phyloP scores from a whole-genome alignment of 2,329 filamentous ascomycete genomes.

The Penicillium sp. region DNA sequence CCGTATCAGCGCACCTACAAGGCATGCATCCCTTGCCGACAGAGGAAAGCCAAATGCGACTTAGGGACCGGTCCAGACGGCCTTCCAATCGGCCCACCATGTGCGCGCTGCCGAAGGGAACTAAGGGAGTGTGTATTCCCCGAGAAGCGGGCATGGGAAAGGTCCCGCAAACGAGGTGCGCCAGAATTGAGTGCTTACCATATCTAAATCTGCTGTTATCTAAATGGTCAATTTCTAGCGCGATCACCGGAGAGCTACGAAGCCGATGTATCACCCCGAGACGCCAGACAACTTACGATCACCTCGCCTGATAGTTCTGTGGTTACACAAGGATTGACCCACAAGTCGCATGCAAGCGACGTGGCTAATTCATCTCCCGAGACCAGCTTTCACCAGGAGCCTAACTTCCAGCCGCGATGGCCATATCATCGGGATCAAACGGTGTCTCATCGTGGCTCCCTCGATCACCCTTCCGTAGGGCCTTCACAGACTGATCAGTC shows the following conservation, averaged over 20 bases:
- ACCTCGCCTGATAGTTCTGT: not conserved
- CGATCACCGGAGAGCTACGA: conserved; percentile 15
- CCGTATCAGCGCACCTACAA: conserved; percentile 55
- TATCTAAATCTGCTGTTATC: not conserved
- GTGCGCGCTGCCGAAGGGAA: conserved; percentile 51
- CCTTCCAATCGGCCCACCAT: conserved; percentile 40
- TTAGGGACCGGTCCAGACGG: conserved; percentile 43
- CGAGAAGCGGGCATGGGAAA: conserved; percentile 43
- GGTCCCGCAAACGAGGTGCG: conserved; percentile 36
- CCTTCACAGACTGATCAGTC: conserved; percentile 1
- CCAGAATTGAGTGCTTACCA: conserved; percentile 3
- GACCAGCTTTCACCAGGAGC: not conserved
- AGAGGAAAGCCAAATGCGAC: conserved; percentile 54
- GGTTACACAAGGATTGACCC: not conserved
- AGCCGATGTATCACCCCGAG: conserved; percentile 5
- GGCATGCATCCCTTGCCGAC: conserved; percentile 53
- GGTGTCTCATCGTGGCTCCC: conserved; percentile 13
- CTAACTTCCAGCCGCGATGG: not conserved
- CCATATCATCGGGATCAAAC: conserved; percentile 1
- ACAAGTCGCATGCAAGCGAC: not conserved
- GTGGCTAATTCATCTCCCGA: not conserved
- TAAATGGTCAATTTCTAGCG: conserved; percentile 15
- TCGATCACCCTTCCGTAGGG: not conserved
- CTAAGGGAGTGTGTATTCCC: conserved; percentile 52
- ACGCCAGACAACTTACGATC: not conserved